A percentile compares a stretch with the other conserved stretches of the same genome.
These are phyloP conservation scores for Metarhizium robertsii DNA, from an alignment of 2,329 filamentous ascomycete species.

Conservation along the genomic window DNA sequence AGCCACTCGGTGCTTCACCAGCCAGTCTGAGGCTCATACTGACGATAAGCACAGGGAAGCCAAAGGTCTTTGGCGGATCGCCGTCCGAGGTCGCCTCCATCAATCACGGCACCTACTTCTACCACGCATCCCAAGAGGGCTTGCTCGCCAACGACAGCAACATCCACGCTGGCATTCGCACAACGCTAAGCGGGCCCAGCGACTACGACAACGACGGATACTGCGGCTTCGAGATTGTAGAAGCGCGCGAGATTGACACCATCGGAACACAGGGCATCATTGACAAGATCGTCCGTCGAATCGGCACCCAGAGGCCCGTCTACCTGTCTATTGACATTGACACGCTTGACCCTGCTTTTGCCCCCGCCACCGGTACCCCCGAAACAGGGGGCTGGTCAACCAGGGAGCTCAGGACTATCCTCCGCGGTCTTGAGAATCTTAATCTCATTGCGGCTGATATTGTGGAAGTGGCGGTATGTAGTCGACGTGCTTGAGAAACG, in stretches of 20 bases:
- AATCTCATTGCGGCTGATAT: slow-evolving; percentile 80
- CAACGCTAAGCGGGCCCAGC: slow-evolving; percentile 48
- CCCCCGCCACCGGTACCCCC: slow-evolving; percentile 62
- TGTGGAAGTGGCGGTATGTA: slow-evolving; percentile 58
- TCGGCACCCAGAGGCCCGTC: slow-evolving; percentile 59
- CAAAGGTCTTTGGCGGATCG: slow-evolving; percentile 78
- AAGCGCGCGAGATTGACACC: slow-evolving; percentile 59
- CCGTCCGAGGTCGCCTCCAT: slow-evolving; percentile 57
- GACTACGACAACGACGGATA: slow-evolving; percentile 13
- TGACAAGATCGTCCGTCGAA: slow-evolving; percentile 53
- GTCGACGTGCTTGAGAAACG: no score
- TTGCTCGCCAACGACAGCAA: slow-evolving; percentile 39
- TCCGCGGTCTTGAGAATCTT: slow-evolving; percentile 66
- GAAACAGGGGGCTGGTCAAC: slow-evolving; percentile 84
- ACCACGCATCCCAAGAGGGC: slow-evolving; percentile 14
- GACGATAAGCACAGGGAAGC: slow-evolving; percentile 46
- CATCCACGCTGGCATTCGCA: slow-evolving; percentile 73
- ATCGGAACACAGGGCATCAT: slow-evolving; percentile 60
- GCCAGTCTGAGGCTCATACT: no score
- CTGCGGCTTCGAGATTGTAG: slow-evolving; percentile 15
- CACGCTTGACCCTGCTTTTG: slow-evolving; percentile 55
- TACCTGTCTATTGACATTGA: slow-evolving; percentile 73
- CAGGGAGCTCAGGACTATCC: slow-evolving; percentile 68
- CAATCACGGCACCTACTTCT: slow-evolving; percentile 17
- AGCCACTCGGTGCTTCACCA: no score